Percentiles rank a stretch among this genome's conserved stretches.
Evolutionary conservation across 192 early-diverging fungal genomes (phyloP).

Genomic region (Lunasporangiospora selenospora): DNA sequence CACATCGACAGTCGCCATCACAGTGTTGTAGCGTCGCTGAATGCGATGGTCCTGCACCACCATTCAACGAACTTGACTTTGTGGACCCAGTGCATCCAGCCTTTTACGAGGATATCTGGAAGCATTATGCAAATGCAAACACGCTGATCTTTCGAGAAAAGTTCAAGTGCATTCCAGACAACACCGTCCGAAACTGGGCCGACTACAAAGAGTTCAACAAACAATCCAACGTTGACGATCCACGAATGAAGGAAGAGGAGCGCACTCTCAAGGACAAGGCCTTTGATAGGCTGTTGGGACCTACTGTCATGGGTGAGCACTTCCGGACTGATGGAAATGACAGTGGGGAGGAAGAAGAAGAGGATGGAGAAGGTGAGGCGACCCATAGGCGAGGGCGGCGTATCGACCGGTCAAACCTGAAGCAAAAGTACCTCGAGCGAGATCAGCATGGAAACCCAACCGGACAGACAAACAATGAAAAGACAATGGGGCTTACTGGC

Average conservation of each 20-base stretch:
- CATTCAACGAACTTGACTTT: slow-evolving; percentile 46
- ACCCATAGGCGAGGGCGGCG: no score
- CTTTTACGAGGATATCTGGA: slow-evolving; percentile 70
- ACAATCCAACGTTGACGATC: slow-evolving; percentile 38
- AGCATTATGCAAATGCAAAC: slow-evolving; percentile 64
- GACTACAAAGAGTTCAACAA: slow-evolving; percentile 48
- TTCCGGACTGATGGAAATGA: slow-evolving; percentile 11
- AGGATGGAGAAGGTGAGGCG: slow-evolving; percentile 8
- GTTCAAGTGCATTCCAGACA: slow-evolving; percentile 83
- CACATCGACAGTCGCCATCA: neutral
- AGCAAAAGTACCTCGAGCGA: no score
- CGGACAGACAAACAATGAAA: no score
- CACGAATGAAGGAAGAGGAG: slow-evolving; percentile 42
- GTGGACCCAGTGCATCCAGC: slow-evolving; percentile 70
- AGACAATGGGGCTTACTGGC: no score
- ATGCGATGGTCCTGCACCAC: neutral
- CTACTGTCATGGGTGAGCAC: slow-evolving; percentile 28
- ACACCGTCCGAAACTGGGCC: slow-evolving; percentile 73
- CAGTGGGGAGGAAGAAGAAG: slow-evolving; percentile 18
- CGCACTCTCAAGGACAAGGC: slow-evolving; percentile 40
- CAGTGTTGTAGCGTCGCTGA: neutral
- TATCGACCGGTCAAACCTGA: no score
- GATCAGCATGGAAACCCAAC: no score
- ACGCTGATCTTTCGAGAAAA: slow-evolving; percentile 68
- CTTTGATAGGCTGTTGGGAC: slow-evolving; percentile 36